Evolutionary conservation across 495 filamentous ascomycete species (phyloP), one percentile per base, ranked within the genome.

Genomic region (Penicillium desertorum): DNA sequence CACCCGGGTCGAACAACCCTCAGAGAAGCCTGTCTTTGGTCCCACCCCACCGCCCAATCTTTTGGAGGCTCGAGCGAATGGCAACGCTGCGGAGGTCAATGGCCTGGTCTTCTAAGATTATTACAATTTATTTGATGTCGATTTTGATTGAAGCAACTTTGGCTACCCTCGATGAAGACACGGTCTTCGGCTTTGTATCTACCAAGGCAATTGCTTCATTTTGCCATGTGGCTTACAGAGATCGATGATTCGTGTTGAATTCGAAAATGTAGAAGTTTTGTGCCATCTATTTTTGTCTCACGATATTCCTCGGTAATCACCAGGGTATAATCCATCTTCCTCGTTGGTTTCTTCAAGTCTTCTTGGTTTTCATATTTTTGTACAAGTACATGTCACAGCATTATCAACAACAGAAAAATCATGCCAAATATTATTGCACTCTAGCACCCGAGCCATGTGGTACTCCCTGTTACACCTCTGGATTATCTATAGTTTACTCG

Each of bases 31-130:
- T 37, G 73, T 78, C 22, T 76, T 78, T 45, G 77, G 77, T 37
- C 81, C 84, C 36, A 83, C 85, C 25, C 85, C 84, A 5, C 79
- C 81, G 2, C 78, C 81, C 17, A 75, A 76, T 45, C 65, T 79
- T 9, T 60, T 78, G 25, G 74, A 80, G 64, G 72, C 76, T 12
- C 73, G 75, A 53, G 62, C 75, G 66, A 74, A 77, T 65, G 67
- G 75, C 61, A 76, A 76, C 46, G 71, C 74, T 63, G 59, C 68
- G 50, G 69, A 77, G 49, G 59, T 78, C 25, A 83, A 83, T 67
- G 81, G 81, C 72, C 70, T 42, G 47, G 50, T 50, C 57, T 59
- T 41, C 10, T 44, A 57, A 54, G 34, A 57, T 46, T 39, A 17
- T 12, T 51, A 22, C 32, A 42, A 50, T 17, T 19, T 23, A 45